Conservation (phyloP, 2,329 filamentous ascomycete species). For the Fusarium cyanostomum region DNA sequence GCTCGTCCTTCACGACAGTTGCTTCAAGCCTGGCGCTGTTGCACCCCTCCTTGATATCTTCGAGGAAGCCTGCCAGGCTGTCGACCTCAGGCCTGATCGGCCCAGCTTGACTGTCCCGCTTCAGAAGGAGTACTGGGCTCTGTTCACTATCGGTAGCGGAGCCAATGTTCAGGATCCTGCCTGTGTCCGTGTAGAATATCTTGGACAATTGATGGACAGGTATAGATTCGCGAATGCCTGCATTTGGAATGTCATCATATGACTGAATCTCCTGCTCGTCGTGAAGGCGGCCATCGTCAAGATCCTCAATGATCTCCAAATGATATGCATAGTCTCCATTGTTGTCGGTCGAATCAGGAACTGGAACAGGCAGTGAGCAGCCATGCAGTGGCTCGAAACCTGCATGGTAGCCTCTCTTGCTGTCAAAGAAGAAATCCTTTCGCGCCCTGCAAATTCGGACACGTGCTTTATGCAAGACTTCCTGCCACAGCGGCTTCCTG, state of each 20-base stretch:
- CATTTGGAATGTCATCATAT: constrained; percentile 54
- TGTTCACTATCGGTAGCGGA: constrained; percentile 59
- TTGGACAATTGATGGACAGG: constrained; percentile 75
- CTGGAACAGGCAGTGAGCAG: background rate
- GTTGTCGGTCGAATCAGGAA: constrained; percentile 1
- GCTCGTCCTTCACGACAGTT: constrained; percentile 45
- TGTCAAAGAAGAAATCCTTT: constrained; percentile 45
- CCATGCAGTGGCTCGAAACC: background rate
- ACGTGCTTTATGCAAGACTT: constrained; percentile 92
- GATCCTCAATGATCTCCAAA: constrained; percentile 82
- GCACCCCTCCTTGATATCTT: constrained; percentile 50
- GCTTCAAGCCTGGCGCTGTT: constrained; percentile 21
- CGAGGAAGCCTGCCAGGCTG: constrained; percentile 47
- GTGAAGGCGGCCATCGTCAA: constrained; percentile 67
- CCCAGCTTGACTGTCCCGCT: constrained; percentile 41
- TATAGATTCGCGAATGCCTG: constrained; percentile 63
- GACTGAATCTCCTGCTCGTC: constrained; percentile 49
- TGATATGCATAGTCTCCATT: constrained; percentile 74
- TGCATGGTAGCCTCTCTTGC: constrained; percentile 26
- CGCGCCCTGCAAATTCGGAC: constrained; percentile 80
- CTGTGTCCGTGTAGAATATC: constrained; percentile 92
- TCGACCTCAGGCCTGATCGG: constrained; percentile 1
- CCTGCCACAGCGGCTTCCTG: constrained; percentile 86
- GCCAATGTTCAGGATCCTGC: constrained; percentile 84
- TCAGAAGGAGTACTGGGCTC: constrained; percentile 48